Conservation (phyloP, 2,329 filamentous ascomycete species). For the Cladosporium halotolerans region DNA sequence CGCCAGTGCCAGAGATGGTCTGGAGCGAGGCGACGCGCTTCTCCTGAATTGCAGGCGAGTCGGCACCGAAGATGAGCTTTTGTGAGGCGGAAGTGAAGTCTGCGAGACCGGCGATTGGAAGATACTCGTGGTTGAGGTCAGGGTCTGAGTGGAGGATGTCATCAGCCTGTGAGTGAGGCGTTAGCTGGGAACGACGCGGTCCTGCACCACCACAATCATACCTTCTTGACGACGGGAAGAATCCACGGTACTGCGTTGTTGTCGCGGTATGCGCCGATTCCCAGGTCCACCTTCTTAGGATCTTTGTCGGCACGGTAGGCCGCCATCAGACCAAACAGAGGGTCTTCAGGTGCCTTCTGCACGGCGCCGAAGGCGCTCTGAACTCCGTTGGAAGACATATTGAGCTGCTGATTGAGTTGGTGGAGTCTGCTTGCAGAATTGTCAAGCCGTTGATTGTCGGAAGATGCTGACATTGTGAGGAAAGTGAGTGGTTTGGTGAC, state of each 20-base stretch:
- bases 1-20: constrained; percentile 95
- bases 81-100: constrained; percentile 85
- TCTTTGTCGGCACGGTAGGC: constrained; percentile 74
- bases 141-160: constrained; percentile 83
- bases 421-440: constrained; percentile 37
- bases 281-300: constrained; percentile 83
- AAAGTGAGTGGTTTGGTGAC: constrained; percentile 4
- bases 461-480: constrained; percentile 7
- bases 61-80: constrained; percentile 75
- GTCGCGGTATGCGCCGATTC: constrained; percentile 91
- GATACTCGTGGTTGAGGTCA: constrained; percentile 94
- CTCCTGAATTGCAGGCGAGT: constrained; percentile 76
- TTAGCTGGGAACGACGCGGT: background rate
- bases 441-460: constrained; percentile 2
- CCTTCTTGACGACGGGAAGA: constrained; percentile 92
- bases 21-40: constrained; percentile 78
- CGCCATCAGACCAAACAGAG: constrained; percentile 86
- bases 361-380: constrained; percentile 70
- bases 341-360: constrained; percentile 87
- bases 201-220: constrained; percentile 36
- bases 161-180: constrained; percentile 63
- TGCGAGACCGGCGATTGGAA: constrained; percentile 83
- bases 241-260: constrained; percentile 97
- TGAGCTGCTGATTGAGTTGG: constrained; percentile 57
- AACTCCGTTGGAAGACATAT: constrained; percentile 55